phyloP scores from a whole-genome alignment of 352 stramenopile species.

The Phytopythium cucurbitacearum region DNA sequence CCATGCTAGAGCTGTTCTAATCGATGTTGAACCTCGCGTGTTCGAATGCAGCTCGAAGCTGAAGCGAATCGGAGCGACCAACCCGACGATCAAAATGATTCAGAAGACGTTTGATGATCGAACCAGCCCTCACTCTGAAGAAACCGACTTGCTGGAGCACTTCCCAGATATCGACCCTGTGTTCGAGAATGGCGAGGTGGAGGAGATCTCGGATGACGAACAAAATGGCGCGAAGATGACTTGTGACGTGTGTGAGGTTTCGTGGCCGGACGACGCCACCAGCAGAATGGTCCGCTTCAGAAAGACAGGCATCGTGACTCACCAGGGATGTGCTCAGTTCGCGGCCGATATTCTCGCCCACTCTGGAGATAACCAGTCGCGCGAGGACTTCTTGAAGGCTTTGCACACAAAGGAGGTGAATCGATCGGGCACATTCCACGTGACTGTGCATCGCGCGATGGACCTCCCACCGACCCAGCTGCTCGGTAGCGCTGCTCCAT shows the following conservation, averaged over 20 bases:
- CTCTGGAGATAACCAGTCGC: slow-evolving; percentile 50
- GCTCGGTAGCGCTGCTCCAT: slow-evolving; percentile 61
- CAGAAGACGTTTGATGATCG: slow-evolving; percentile 72
- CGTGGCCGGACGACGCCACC: slow-evolving; percentile 64
- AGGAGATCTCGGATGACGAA: slow-evolving; percentile 34
- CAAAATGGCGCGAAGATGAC: slow-evolving; percentile 14
- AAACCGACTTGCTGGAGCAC: slow-evolving; percentile 43
- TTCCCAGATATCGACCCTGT: slow-evolving; percentile 67
- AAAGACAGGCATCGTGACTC: slow-evolving; percentile 49
- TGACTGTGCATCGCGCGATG: slow-evolving; percentile 70
- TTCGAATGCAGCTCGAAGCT: slow-evolving; percentile 42
- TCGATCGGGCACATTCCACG: slow-evolving; percentile 65
- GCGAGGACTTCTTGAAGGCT: slow-evolving; percentile 41
- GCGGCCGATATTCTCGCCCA: slow-evolving; percentile 60
- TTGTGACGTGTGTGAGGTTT: slow-evolving; percentile 83
- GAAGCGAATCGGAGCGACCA: slow-evolving; percentile 58
- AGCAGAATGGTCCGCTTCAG: slow-evolving; percentile 53
- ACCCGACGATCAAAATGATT: slow-evolving; percentile 58
- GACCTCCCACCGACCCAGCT: slow-evolving; percentile 64
- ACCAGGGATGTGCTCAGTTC: slow-evolving; percentile 74
- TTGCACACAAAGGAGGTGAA: slow-evolving; percentile 55
- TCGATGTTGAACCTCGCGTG: background rate
- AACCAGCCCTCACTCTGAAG: slow-evolving; percentile 33
- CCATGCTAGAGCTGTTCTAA: background rate
- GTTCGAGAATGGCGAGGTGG: slow-evolving; percentile 57